Conservation (phyloP, 2,329 filamentous ascomycete genomes). For the Capronia coronata region DNA sequence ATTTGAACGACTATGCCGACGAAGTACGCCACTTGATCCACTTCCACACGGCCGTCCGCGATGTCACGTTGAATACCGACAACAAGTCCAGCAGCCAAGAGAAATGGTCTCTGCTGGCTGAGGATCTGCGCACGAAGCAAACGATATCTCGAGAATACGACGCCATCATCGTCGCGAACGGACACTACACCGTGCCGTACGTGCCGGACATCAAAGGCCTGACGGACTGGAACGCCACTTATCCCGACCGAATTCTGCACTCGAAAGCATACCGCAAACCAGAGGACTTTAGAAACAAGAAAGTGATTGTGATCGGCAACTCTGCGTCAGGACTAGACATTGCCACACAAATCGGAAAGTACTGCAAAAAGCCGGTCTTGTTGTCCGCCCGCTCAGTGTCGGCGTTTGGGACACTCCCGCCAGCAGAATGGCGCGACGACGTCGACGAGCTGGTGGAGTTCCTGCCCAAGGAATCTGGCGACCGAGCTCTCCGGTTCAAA, state of each 20-base stretch:
- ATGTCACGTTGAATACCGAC: constrained; percentile 6
- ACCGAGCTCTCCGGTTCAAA: constrained; percentile 59
- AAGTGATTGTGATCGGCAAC: constrained; percentile 77
- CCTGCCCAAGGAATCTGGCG: constrained; percentile 45
- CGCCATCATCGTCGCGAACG: constrained; percentile 67
- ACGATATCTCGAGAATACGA: constrained; percentile 54
- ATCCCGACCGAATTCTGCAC: constrained; percentile 60
- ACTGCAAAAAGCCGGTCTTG: constrained; percentile 57
- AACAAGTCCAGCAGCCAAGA: not conserved
- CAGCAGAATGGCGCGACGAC: constrained; percentile 50
- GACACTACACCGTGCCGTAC: constrained; percentile 65
- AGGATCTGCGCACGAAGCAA: constrained; percentile 43
- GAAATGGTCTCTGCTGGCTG: constrained; percentile 48
- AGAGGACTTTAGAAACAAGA: constrained; percentile 58
- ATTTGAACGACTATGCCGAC: constrained; percentile 65
- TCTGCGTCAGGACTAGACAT: constrained; percentile 81
- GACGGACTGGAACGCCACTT: constrained; percentile 50
- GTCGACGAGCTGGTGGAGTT: constrained; percentile 50
- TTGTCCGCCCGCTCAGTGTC: constrained; percentile 53
- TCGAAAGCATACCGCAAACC: constrained; percentile 73
- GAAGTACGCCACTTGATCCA: constrained; percentile 60
- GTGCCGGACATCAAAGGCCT: constrained; percentile 60
- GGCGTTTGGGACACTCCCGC: constrained; percentile 21
- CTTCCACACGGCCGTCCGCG: constrained; percentile 46
- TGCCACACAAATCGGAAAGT: constrained; percentile 62